Percentiles rank a stretch among this genome's conserved stretches.
phyloP scores from a whole-genome alignment of 768 basidiomycete species.

The Sistotremastrum suecicum region DNA sequence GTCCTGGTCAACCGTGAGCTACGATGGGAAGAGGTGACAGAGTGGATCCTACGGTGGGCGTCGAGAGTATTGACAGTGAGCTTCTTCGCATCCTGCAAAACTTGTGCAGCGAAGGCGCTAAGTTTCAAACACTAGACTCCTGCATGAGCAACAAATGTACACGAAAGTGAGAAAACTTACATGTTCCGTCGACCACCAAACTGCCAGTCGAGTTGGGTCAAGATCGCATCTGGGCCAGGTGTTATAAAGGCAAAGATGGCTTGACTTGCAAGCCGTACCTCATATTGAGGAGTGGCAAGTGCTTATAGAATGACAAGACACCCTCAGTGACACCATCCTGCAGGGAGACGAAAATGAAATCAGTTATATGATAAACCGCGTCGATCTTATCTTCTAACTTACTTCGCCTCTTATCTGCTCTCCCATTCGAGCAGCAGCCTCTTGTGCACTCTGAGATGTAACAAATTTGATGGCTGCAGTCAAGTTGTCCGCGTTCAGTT shows the following conservation, averaged over 20 bases:
- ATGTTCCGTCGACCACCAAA: slow-evolving; percentile 44
- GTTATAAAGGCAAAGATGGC: background rate
- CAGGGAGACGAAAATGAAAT: background rate
- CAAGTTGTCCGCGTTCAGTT: slow-evolving; percentile 33
- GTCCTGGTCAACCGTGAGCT: slow-evolving; percentile 13
- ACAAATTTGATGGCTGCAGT: slow-evolving; percentile 38
- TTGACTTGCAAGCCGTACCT: slow-evolving; percentile 14
- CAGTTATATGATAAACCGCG: background rate
- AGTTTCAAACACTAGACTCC: slow-evolving; percentile 30
- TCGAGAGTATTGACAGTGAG: slow-evolving; percentile 30
- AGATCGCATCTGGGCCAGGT: slow-evolving; percentile 31
- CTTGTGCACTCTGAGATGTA: slow-evolving; percentile 29
- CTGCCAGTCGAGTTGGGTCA: slow-evolving; percentile 32
- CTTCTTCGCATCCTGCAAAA: slow-evolving; percentile 29
- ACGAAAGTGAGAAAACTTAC: slow-evolving; percentile 14
- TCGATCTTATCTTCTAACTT: slow-evolving; percentile 3
- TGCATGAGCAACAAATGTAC: background rate
- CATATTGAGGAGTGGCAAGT: slow-evolving; percentile 49
- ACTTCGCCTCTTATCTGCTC: slow-evolving; percentile 38
- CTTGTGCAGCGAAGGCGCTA: slow-evolving; percentile 39
- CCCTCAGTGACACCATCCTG: slow-evolving; percentile 35
- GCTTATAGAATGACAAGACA: slow-evolving; percentile 42
- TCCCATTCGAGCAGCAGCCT: slow-evolving; percentile 34
- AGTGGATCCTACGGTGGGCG: slow-evolving; percentile 29
- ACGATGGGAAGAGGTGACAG: background rate